Evolutionary conservation across 1,284 basidiomycete species (phyloP).

Genomic region (Irpex sp.): DNA sequence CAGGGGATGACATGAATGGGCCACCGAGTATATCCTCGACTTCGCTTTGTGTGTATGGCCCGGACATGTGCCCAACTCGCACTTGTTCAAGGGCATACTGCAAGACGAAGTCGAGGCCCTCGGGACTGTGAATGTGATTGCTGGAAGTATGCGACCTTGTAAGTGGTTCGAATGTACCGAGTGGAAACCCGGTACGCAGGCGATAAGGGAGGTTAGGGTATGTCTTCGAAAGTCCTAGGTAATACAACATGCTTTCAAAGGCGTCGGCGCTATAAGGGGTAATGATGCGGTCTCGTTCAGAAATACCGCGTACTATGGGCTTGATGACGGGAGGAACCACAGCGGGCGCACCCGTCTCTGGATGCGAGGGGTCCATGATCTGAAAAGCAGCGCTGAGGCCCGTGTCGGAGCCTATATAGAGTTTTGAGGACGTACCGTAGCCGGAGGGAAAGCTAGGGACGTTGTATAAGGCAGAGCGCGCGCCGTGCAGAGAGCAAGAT

Average conservation of each 20-base stretch:
- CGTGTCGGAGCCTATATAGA: too few relatives aligned
- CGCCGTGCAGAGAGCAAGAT: too few relatives aligned
- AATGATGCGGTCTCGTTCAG: not conserved
- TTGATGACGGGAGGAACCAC: not conserved
- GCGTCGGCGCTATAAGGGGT: not conserved
- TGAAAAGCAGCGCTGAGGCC: too few relatives aligned
- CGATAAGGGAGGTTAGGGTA: not conserved
- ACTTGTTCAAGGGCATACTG: not conserved
- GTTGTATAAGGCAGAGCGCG: too few relatives aligned
- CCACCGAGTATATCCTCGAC: slow-evolving; percentile 24
- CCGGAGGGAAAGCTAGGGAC: too few relatives aligned
- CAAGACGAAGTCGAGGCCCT: not conserved
- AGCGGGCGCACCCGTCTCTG: not conserved
- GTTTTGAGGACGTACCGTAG: too few relatives aligned
- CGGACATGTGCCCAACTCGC: not conserved
- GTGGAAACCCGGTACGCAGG: not conserved
- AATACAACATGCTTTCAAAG: not conserved
- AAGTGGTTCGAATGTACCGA: not conserved
- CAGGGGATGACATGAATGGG: slow-evolving; percentile 20
- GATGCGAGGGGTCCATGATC: not conserved
- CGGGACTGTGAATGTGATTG: not conserved
- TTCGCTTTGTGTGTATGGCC: not conserved
- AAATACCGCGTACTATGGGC: not conserved
- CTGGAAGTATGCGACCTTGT: not conserved
- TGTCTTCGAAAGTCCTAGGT: not conserved